Percentiles rank a stretch among this genome's conserved stretches.
These are phyloP conservation scores for Russula emetica DNA, from an alignment of 768 basidiomycete species.

Conservation along the genomic window DNA sequence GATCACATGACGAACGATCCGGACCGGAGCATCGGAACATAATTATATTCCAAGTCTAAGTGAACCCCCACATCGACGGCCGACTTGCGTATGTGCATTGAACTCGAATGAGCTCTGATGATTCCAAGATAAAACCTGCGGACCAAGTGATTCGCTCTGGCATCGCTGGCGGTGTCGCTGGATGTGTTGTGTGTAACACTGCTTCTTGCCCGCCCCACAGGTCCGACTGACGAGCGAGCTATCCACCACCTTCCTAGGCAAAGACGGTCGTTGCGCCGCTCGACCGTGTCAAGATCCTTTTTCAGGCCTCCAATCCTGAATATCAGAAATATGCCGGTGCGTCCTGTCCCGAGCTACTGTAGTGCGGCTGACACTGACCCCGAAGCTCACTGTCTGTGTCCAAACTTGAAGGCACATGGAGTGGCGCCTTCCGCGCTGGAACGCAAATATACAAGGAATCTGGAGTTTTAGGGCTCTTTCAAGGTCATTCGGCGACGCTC, in stretches of 20 bases:
- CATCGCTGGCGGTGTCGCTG: slow-evolving; percentile 89
- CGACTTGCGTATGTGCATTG: slow-evolving; percentile 19
- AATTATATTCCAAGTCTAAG: not conserved
- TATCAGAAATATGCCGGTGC: slow-evolving; percentile 89
- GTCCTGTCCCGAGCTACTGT: not conserved
- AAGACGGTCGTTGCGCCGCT: slow-evolving; percentile 94
- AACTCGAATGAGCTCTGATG: slow-evolving; percentile 59
- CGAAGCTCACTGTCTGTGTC: not conserved
- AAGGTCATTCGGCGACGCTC: slow-evolving; percentile 95
- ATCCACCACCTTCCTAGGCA: slow-evolving; percentile 48
- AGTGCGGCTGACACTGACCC: not conserved
- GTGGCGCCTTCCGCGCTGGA: slow-evolving; percentile 76
- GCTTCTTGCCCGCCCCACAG: slow-evolving; percentile 16
- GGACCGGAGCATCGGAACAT: not conserved
- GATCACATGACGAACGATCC: slow-evolving; percentile 11
- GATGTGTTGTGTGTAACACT: slow-evolving; percentile 70
- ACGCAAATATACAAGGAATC: slow-evolving; percentile 60
- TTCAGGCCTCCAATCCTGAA: slow-evolving; percentile 95
- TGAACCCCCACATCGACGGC: not conserved
- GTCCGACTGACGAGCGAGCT: slow-evolving; percentile 18
- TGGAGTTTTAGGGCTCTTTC: slow-evolving; percentile 80
- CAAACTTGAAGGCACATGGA: slow-evolving; percentile 73
- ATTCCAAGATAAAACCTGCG: slow-evolving; percentile 31
- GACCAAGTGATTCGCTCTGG: slow-evolving; percentile 66
- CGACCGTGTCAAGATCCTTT: slow-evolving; percentile 97